Evolutionary conservation across 805 yeast species (phyloP), one percentile per base, ranked within the genome.

Genomic region (Zygoascus bituminiphila): DNA sequence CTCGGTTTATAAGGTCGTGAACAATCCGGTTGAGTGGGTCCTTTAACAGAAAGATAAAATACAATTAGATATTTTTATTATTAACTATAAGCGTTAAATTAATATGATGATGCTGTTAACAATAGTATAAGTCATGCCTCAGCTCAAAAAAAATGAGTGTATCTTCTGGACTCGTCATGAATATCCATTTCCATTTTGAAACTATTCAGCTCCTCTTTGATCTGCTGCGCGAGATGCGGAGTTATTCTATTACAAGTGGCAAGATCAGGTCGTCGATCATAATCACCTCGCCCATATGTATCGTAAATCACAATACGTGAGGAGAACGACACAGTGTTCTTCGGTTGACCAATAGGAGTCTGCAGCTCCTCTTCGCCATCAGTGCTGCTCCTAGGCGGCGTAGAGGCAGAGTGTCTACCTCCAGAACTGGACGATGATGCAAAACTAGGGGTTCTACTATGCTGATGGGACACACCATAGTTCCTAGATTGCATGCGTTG

Each of bases 201-300:
- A 46, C 72, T 75, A 65, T 93, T 89, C 62, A 91, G 70, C 65
- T 91, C 98, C 35, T 82, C 84, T 66, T 82, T 84, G 57, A 91
- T 88, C 65, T 78, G 79, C 63, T 86, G 88, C 0, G 97, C 96
- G 61, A 88, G 67, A 49, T 75, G 72, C 5, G 97, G 96, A 1
- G 96, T 88, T 63, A 88, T 72, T 61, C 83, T 88, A 65, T 89
- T 88, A 67, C 97, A 91, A 1, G 97, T 88, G 2, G 95, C 95
- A 24, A 81, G 72, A 53, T 88, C 97, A 0, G 97, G 96, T 54
- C 82, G 88, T 58, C 98, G 79, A 64, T 91, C 97, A 64, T 91
- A 91, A 55, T 85, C 96, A 17, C 77, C 81, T 33, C 81, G 81
- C 50, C 82, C 76, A 64, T 84, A 88, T 0, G 96, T 91, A 51